Conservation (phyloP, 1,284 basidiomycete species). For the Ustilago cynodontis region DNA sequence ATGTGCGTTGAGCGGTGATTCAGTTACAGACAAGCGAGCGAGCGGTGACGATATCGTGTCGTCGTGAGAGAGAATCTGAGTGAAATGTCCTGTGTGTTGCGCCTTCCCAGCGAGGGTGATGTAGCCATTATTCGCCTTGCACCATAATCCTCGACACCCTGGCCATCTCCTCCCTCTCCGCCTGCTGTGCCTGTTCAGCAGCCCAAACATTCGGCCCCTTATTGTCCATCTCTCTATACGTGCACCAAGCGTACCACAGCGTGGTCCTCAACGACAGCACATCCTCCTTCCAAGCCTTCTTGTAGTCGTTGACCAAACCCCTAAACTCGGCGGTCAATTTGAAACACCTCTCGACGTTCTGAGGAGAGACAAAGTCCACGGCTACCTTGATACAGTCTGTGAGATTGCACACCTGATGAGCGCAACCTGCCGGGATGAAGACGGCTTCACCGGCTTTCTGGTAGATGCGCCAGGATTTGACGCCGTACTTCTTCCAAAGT, state of each 20-base stretch:
- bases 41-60: too few species aligned
- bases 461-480: slow-evolving; percentile 84
- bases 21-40: too few species aligned
- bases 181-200: background rate
- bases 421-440: slow-evolving; percentile 94
- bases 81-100: too few species aligned
- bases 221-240: slow-evolving; percentile 41
- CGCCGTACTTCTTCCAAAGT: slow-evolving; percentile 78
- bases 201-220: slow-evolving; percentile 35
- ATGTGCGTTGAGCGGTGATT: background rate
- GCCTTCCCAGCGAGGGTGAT: too few species aligned
- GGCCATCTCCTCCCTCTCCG: slow-evolving; percentile 1
- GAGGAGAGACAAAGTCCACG: slow-evolving; percentile 93
- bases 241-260: slow-evolving; percentile 85
- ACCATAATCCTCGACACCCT: slow-evolving; percentile 22
- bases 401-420: slow-evolving; percentile 89
- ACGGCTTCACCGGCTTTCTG: slow-evolving; percentile 93
- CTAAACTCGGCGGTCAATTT: slow-evolving; percentile 87
- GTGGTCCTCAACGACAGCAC: slow-evolving; percentile 88
- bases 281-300: slow-evolving; percentile 90
- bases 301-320: slow-evolving; percentile 79
- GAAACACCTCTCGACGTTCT: slow-evolving; percentile 88
- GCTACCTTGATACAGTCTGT: slow-evolving; percentile 95
- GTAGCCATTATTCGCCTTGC: slow-evolving; percentile 11
- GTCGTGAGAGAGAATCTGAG: too few species aligned